Conservation (phyloP, 2,329 filamentous ascomycete genomes). For the Immersiporthe knoxdaviesiana region DNA sequence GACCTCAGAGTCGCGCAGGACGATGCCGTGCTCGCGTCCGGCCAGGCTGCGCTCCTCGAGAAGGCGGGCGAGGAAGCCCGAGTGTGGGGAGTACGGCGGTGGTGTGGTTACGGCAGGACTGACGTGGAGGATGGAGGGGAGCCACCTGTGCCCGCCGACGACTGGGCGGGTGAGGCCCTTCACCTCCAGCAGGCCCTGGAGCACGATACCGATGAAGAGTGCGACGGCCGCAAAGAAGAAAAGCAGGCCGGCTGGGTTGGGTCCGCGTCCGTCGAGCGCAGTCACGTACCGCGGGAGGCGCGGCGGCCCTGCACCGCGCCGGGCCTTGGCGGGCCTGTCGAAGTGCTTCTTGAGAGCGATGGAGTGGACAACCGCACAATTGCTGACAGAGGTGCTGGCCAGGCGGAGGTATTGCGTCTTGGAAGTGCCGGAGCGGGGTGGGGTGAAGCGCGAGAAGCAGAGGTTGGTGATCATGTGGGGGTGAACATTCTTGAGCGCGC, state of each 20-base stretch:
- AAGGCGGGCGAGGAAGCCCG: conserved; percentile 26
- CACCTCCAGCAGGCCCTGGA: conserved; percentile 68
- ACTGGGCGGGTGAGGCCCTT: conserved; percentile 59
- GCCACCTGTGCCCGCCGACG: conserved; percentile 54
- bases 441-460: conserved; percentile 59
- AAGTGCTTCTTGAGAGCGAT: conserved; percentile 65
- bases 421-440: conserved; percentile 53
- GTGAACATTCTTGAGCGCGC: conserved; percentile 59
- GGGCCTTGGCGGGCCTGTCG: conserved; percentile 40
- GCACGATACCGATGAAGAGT: conserved; percentile 63
- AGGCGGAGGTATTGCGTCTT: conserved; percentile 70
- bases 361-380: conserved; percentile 78
- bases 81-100: conserved; percentile 5
- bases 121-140: conserved; percentile 52
- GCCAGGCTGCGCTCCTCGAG: conserved; percentile 23
- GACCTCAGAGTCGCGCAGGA: conserved; percentile 34
- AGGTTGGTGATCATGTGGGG: conserved; percentile 62
- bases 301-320: conserved; percentile 43
- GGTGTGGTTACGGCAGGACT: conserved; percentile 9
- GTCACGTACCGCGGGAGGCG: conserved; percentile 71
- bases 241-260: conserved; percentile 56
- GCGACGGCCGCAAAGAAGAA: conserved; percentile 60
- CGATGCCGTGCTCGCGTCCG: conserved; percentile 22
- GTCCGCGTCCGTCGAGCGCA: conserved; percentile 57
- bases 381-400: conserved; percentile 79